Evolutionary conservation across 257 asterid species (phyloP).

Genomic region (Solanum chaucha): DNA sequence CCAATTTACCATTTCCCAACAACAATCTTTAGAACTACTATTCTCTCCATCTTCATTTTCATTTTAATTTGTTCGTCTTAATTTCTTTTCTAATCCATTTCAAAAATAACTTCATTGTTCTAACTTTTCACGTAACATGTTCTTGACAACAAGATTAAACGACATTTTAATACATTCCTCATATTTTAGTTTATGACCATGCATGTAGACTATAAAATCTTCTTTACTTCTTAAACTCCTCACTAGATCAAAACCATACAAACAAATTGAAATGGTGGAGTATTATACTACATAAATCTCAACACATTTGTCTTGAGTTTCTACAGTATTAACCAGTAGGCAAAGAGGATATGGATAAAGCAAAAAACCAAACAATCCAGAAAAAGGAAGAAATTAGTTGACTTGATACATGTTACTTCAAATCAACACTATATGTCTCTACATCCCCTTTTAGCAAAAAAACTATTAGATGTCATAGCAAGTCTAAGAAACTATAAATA

Average conservation of each 20-base stretch:
- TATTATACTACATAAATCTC: not conserved
- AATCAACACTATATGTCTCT: not conserved
- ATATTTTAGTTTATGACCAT: too few species aligned
- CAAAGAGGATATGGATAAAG: not conserved
- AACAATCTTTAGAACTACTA: not conserved
- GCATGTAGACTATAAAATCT: not conserved
- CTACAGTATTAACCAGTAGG: not conserved
- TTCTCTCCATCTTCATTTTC: not conserved
- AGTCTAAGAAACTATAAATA: not conserved
- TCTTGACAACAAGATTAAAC: too few species aligned
- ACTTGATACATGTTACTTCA: not conserved
- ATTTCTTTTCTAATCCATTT: not conserved
- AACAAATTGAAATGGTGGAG: accelerated
- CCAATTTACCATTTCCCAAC: not conserved
- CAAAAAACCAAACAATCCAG: not conserved
- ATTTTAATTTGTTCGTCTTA: too few species aligned
- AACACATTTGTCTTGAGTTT: not conserved
- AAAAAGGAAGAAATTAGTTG: not conserved
- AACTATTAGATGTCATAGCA: not conserved
- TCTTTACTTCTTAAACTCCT: not conserved
- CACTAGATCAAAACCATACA: not conserved
- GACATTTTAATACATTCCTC: too few species aligned
- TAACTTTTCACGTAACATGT: too few species aligned
- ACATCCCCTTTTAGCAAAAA: not conserved
- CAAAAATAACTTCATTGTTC: too few species aligned